Base-by-base conservation (phyloP, 2,329 filamentous ascomycete genomes). In the Xylaria polymorpha region DNA sequence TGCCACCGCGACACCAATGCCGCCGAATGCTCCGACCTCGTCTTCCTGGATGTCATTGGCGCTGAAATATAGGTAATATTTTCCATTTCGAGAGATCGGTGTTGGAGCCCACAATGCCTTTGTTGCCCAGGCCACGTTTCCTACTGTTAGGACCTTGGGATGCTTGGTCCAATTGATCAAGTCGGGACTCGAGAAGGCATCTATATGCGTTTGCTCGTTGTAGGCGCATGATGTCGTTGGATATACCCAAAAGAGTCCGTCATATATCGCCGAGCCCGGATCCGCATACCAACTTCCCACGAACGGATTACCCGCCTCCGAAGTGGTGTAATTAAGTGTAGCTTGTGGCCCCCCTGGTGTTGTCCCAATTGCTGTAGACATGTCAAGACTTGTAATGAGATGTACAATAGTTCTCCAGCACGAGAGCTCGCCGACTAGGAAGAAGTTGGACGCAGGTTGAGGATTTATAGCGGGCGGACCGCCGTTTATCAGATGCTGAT, bases 211-310 rank as follows among this genome's bases (percentile, higher is more conserved):
- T 74, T 86, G 84, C 32, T 81, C 59, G 22, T 83, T 80, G 70
- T 85, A 85, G 10, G 76, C 71, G 39, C 76, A 76, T 2, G 84
- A 85, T 3, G 80, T 77, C 1, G 83, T 85, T 4, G 84, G 82
- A 72, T 81, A 86, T 22, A 85, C 80, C 82, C 82, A 86, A 76
- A 83, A 85, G 35, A 79, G 67, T 35, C 75, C 76, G 39, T 82
- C 74, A 76, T 84, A 86, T 74, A 82, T 80, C 55, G 80, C 82
- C 25, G 78, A 81, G 73, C 85, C 84, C 0, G 84, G 84, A 62
- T 86, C 84, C 12, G 84, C 84, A 72, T 86, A 86, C 83, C 83
- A 84, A 58, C 83, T 83, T 0, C 80, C 77, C 37, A 85, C 79
- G 61, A 86, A 82, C 3, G 84, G 84, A 67, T 86, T 86, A 15